Conservation (phyloP, 2,329 filamentous ascomycete genomes). For the Pseudocercospora fuligena region DNA sequence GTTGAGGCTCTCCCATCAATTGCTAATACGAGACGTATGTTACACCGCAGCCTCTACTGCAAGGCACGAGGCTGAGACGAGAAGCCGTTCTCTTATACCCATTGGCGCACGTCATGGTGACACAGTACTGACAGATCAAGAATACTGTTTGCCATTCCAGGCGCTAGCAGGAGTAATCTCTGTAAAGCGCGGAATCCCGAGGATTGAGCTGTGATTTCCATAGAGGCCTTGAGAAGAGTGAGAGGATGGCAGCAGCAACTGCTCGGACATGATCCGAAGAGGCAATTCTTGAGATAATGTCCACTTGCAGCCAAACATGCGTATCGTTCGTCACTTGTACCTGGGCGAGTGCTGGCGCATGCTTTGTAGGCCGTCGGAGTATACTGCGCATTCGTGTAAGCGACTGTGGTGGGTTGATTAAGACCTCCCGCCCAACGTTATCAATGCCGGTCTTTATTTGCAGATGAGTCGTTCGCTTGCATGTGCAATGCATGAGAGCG, state of each 20-base stretch:
- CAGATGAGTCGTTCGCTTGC: conserved; percentile 10
- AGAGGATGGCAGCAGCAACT: background rate
- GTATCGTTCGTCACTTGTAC: background rate
- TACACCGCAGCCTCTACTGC: background rate
- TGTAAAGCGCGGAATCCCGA: background rate
- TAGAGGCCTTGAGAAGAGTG: background rate
- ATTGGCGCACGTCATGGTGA: background rate
- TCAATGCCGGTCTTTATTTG: conserved; percentile 1
- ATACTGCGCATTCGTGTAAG: background rate
- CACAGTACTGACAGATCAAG: background rate
- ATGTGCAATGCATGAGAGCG: conserved; percentile 18
- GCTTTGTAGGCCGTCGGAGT: background rate
- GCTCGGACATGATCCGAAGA: background rate
- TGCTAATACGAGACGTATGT: background rate
- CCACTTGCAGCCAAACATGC: background rate
- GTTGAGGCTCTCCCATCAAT: background rate
- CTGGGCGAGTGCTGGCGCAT: background rate
- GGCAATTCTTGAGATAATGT: background rate
- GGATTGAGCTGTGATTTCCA: background rate
- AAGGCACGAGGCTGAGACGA: conserved; percentile 1
- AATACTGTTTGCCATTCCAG: background rate
- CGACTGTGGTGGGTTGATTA: conserved; percentile 10
- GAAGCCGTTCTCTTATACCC: background rate
- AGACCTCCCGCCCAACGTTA: conserved; percentile 12
- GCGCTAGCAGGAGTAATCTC: background rate